These are phyloP conservation scores for Fraxinus cuspidata DNA, from an alignment of 257 asterid species.

Conservation along the genomic window DNA sequence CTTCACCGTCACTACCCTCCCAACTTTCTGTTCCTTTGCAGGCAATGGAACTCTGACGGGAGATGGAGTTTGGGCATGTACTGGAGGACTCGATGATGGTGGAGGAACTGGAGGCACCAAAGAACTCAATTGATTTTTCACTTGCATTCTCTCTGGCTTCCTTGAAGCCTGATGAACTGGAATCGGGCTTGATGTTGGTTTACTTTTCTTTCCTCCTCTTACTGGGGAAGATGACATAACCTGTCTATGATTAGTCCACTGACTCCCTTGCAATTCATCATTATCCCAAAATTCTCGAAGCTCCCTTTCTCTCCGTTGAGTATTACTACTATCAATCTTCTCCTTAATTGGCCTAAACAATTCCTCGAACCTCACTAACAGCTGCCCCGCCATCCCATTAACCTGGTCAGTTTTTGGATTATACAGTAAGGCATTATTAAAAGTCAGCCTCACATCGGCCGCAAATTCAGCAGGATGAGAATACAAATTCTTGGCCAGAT, in stretches of 20 bases:
- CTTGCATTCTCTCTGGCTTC: constrained; percentile 51
- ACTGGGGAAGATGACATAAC: constrained; percentile 42
- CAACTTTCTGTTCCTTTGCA: constrained; percentile 38
- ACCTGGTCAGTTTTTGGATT: constrained; percentile 82
- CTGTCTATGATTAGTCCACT: constrained; percentile 58
- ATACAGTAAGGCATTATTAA: constrained; percentile 86
- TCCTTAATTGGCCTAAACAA: constrained; percentile 69
- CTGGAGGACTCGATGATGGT: constrained; percentile 25
- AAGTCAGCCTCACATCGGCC: constrained; percentile 75
- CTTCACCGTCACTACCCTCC: constrained; percentile 39
- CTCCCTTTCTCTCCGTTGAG: constrained; percentile 39
- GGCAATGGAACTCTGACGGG: constrained; percentile 60
- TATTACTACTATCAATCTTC: constrained; percentile 32
- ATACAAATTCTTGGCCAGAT: constrained; percentile 54
- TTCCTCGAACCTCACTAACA: constrained; percentile 67
- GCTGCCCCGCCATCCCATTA: constrained; percentile 60
- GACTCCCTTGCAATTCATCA: constrained; percentile 63
- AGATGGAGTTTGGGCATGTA: constrained; percentile 48
- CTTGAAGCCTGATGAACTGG: constrained; percentile 33
- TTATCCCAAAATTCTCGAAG: constrained; percentile 26
- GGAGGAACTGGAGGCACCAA: constrained; percentile 53
- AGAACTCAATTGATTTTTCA: constrained; percentile 70
- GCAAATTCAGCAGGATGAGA: constrained; percentile 69
- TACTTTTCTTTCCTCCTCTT: constrained; percentile 43
- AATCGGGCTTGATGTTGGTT: constrained; percentile 40